Conservation (phyloP, 1,139 yeast genomes). For the Suhomyces yuchorum region DNA sequence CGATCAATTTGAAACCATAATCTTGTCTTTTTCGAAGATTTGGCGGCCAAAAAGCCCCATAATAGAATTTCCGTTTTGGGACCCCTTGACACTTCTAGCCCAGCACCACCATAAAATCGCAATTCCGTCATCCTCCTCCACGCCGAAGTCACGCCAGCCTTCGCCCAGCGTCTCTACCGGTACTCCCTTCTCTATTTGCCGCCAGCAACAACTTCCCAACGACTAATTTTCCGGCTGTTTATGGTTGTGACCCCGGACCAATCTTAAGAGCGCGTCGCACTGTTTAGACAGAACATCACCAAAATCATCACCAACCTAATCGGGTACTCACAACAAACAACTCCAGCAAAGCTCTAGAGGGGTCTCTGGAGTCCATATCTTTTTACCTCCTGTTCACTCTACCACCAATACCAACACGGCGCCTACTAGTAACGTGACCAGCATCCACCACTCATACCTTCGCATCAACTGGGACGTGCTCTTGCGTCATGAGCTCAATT, state of each 20-base stretch:
- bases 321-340: neutral
- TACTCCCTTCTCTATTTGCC: too few relatives aligned
- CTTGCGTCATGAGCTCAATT: neutral
- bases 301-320: neutral
- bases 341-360: neutral
- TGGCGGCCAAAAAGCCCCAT: too few relatives aligned
- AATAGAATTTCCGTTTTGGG: too few relatives aligned
- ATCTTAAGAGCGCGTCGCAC: conserved; percentile 10
- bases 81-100: too few relatives aligned
- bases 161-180: too few relatives aligned
- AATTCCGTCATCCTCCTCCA: too few relatives aligned
- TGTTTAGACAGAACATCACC: conserved; percentile 2
- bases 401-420: neutral
- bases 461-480: neutral
- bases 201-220: neutral
- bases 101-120: too few relatives aligned
- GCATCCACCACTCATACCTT: neutral
- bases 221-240: neutral
- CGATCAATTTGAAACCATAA: too few relatives aligned
- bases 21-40: too few relatives aligned
- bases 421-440: neutral
- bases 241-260: neutral
- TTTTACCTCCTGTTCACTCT: too few relatives aligned
- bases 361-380: neutral
- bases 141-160: too few relatives aligned